phyloP scores from a whole-genome alignment of 495 filamentous ascomycete genomes.

The Tuber microsphaerosporum region DNA sequence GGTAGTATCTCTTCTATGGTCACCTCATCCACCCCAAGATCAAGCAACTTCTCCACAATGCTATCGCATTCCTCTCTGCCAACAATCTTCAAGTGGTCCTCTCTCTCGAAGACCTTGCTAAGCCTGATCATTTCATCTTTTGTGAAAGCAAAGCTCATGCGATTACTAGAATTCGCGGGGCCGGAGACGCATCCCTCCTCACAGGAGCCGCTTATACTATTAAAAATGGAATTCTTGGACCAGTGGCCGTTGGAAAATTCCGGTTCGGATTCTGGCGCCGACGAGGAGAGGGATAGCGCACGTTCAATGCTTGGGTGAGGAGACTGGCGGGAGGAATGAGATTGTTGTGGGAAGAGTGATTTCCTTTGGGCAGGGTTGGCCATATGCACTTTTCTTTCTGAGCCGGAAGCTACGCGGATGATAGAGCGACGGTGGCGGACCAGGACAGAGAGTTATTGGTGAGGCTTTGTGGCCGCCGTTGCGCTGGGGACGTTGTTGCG shows the following conservation, averaged over 20 bases:
- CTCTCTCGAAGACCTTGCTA: not conserved
- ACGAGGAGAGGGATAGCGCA: not conserved
- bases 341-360: not conserved
- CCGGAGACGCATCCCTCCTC: not conserved
- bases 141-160: not conserved
- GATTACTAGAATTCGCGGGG: not conserved
- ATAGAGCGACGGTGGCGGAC: not conserved
- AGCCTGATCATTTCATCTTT: not conserved
- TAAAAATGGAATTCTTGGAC: not conserved
- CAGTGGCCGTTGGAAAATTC: not conserved
- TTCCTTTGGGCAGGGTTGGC: not conserved
- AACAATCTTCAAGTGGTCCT: not conserved
- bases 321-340: not conserved
- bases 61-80: not conserved
- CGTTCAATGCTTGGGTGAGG: not conserved
- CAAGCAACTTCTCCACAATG: not conserved
- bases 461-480: not conserved
- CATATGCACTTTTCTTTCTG: not conserved
- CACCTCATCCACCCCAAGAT: not conserved
- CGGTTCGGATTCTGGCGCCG: not conserved
- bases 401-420: not conserved
- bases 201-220: not conserved
- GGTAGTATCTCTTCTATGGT: not conserved
- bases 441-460: not conserved
- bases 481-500: not conserved